Percentiles rank a stretch among this genome's conserved stretches.
Conservation (phyloP, 2,329 filamentous ascomycete species). For the Xylogone sp. region DNA sequence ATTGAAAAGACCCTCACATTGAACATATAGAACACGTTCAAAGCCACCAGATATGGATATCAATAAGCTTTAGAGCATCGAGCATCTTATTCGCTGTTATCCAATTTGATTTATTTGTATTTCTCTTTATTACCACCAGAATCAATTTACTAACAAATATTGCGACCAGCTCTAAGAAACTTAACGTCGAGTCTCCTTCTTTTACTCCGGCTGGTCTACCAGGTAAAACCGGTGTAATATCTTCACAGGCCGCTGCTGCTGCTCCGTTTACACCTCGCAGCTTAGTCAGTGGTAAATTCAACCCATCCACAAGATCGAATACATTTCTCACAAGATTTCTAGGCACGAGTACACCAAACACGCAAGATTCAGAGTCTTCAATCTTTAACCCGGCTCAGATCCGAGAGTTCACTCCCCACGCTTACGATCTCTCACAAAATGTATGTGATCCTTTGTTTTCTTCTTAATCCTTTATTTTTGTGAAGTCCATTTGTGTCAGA, state of each 20-base stretch:
- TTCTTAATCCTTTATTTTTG: too few relatives aligned
- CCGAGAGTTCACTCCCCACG: constrained; percentile 56
- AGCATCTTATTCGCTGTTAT: too few relatives aligned
- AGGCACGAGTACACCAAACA: constrained; percentile 29
- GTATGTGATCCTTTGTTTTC: constrained; percentile 29
- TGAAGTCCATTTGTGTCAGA: too few relatives aligned
- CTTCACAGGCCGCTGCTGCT: constrained; percentile 85
- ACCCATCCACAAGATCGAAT: not conserved
- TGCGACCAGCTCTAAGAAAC: constrained; percentile 54
- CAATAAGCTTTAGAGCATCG: too few relatives aligned
- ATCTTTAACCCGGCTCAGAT: constrained; percentile 54
- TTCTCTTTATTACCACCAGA: constrained; percentile 7
- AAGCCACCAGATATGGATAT: too few relatives aligned
- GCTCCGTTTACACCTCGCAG: constrained; percentile 78
- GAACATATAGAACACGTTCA: too few relatives aligned
- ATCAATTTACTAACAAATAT: not conserved
- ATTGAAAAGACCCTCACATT: too few relatives aligned
- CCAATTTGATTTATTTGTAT: too few relatives aligned
- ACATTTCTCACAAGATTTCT: constrained; percentile 3
- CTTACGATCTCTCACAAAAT: constrained; percentile 47
- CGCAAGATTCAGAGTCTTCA: constrained; percentile 31
- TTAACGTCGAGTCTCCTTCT: constrained; percentile 94
- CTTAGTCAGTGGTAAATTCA: constrained; percentile 29
- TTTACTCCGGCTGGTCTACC: constrained; percentile 70
- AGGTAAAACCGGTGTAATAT: constrained; percentile 70